Percentiles rank a stretch among this genome's conserved stretches.
phyloP scores from a whole-genome alignment of 768 basidiomycete genomes.

The Suillus sp. region DNA sequence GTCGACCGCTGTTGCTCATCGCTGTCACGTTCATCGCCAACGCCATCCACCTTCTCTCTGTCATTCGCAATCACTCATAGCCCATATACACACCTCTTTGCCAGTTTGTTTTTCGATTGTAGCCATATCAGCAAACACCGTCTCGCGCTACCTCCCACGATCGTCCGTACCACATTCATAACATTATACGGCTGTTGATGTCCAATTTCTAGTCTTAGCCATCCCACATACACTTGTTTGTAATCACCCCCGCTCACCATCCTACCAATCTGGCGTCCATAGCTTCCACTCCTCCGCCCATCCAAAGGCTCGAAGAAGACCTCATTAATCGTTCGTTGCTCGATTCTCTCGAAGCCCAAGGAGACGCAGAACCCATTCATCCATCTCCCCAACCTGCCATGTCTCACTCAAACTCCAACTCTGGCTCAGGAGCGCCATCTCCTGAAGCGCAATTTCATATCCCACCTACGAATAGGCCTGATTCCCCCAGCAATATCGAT shows the following conservation, averaged over 20 bases:
- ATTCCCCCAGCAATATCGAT: conserved; percentile 48
- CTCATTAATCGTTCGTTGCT: conserved; percentile 84
- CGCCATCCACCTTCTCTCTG: conserved; percentile 31
- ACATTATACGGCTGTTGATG: conserved; percentile 46
- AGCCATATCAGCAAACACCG: conserved; percentile 43
- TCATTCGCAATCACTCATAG: conserved; percentile 33
- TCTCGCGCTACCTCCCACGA: conserved; percentile 37
- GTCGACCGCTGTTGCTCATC: conserved; percentile 23
- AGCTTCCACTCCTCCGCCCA: conserved; percentile 30
- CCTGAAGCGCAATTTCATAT: conserved; percentile 59
- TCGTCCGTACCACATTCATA: conserved; percentile 32
- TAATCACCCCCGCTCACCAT: conserved; percentile 27
- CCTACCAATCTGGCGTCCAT: conserved; percentile 52
- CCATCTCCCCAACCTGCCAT: conserved; percentile 41
- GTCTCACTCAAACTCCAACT: conserved; percentile 51
- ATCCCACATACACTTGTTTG: conserved; percentile 27
- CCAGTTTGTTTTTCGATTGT: conserved; percentile 38
- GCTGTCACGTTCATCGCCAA: conserved; percentile 24
- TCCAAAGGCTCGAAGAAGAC: conserved; percentile 59
- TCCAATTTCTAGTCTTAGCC: conserved; percentile 34
- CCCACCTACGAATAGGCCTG: conserved; percentile 49
- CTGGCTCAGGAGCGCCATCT: conserved; percentile 51
- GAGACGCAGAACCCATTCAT: conserved; percentile 70
- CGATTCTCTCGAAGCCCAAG: conserved; percentile 81
- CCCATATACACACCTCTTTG: conserved; percentile 25